Base-by-base conservation (phyloP, 306 rosid species). In the Pachyrhizus erosus region DNA sequence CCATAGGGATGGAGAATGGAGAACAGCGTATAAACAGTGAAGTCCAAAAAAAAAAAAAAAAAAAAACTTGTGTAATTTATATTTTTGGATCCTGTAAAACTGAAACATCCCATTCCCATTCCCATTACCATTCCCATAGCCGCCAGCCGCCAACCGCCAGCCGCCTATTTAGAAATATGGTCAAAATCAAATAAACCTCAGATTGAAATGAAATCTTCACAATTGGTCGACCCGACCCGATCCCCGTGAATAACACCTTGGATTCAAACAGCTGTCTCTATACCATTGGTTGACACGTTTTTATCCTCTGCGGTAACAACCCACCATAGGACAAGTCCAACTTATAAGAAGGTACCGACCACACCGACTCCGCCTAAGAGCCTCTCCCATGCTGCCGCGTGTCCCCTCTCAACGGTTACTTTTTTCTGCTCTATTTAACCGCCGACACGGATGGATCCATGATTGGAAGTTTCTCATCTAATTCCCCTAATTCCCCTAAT, bases 371-470 rank as follows among this genome's bases (percentile, higher is more conserved):
- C 4, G 37, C 37, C 37, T 33, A 33, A 14, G 9, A 46, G 11
- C 60, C 68, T n/a, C 14, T 73, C 34, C 7, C 0, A 0, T 17
- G 0, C 1, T 54, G 84, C 73, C 93, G 82, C 85, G 92, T 90
- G 93, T 85, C 60, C 67, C 9, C 4, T 2, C 0, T 54, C 48
- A 88, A 89, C 97, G 94, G 91, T 89, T 87, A 87, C 79, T 84
- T 87, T 84, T 7, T 27, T 24, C 9, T 11, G 0, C 1, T 33
- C 2, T 26, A 11, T 27, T 20, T 68, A 68, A 39, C 51, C 0
- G 73, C 52, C 29, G 21, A 20, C 15, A 3, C 1, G 13, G 13
- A 67, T n/a, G n/a, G n/a, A n/a, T n/a, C n/a, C n/a, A n/a, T 43
- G 13, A 10, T 15, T 39, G 60, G 26, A 18, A 2, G 3, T 18